phyloP scores from a whole-genome alignment of 2,329 filamentous ascomycete genomes.

The Domatiomyces globalis region DNA sequence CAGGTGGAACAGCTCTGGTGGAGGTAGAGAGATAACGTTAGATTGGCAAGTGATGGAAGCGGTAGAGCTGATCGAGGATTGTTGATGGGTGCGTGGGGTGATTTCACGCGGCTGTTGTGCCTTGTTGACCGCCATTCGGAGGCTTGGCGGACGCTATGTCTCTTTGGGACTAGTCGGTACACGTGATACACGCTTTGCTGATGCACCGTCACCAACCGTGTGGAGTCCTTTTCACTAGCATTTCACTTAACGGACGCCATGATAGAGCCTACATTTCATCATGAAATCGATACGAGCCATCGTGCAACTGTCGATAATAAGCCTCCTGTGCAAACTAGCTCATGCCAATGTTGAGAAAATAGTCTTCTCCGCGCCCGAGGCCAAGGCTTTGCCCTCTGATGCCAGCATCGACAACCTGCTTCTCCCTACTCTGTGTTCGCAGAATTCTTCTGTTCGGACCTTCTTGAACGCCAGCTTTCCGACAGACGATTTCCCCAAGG shows the following conservation, averaged over 20 bases:
- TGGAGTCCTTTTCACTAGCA: no score
- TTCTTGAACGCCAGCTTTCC: slow-evolving; percentile 57
- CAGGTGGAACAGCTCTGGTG: neutral
- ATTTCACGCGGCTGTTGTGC: neutral
- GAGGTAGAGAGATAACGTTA: neutral
- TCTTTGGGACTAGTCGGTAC: neutral
- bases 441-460: slow-evolving; percentile 43
- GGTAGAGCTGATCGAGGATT: neutral
- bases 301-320: neutral
- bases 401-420: slow-evolving; percentile 47
- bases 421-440: slow-evolving; percentile 51
- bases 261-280: neutral
- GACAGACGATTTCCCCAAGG: slow-evolving; percentile 36
- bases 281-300: neutral
- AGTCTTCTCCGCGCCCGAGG: slow-evolving; percentile 63
- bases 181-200: no score
- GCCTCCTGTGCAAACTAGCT: slow-evolving; percentile 10
- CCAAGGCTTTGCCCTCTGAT: slow-evolving; percentile 41
- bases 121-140: neutral
- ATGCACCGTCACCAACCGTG: no score
- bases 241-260: no score
- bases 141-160: neutral
- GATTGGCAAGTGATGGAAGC: neutral
- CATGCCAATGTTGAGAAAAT: slow-evolving; percentile 77
- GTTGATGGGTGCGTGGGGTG: neutral